Conservation (phyloP, 768 basidiomycete species). For the Lactarius deliciosus region DNA sequence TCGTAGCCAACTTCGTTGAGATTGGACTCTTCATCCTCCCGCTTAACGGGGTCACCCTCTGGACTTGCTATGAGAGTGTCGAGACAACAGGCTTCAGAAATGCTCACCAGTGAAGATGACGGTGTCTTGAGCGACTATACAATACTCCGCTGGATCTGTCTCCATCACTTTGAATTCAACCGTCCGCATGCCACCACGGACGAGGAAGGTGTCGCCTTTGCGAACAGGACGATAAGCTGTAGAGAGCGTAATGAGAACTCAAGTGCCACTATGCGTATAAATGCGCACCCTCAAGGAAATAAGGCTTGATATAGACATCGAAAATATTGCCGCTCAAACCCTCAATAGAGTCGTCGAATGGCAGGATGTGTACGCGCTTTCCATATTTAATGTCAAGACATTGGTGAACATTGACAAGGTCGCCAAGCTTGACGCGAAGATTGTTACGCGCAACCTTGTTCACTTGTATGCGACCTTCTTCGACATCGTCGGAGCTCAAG, state of each 20-base stretch:
- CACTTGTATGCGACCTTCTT: conserved; percentile 96
- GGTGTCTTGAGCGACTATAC: conserved; percentile 98
- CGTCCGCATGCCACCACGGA: conserved; percentile 96
- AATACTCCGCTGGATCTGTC: conserved; percentile 96
- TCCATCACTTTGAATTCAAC: conserved; percentile 99
- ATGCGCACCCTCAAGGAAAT: conserved; percentile 88
- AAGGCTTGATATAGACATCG: conserved; percentile 98
- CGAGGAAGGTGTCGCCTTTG: conserved; percentile 99
- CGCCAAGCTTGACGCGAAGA: conserved; percentile 94
- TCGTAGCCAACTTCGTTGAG: conserved; percentile 97
- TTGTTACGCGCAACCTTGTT: conserved; percentile 99
- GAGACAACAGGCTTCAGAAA: not conserved
- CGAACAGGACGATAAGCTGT: conserved; percentile 80
- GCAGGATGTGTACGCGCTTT: conserved; percentile 93
- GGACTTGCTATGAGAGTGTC: conserved; percentile 29
- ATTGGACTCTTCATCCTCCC: conserved; percentile 97
- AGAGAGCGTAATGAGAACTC: conserved; percentile 12
- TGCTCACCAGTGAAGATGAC: conserved; percentile 85
- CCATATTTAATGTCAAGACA: conserved; percentile 99
- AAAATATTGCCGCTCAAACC: conserved; percentile 98
- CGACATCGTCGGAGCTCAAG: conserved; percentile 91
- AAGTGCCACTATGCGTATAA: not conserved
- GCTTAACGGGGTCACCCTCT: conserved; percentile 99
- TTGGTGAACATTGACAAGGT: conserved; percentile 93
- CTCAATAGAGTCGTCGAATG: conserved; percentile 98